Conservation (phyloP, 352 stramenopile genomes). For the Blastocystis sp. region DNA sequence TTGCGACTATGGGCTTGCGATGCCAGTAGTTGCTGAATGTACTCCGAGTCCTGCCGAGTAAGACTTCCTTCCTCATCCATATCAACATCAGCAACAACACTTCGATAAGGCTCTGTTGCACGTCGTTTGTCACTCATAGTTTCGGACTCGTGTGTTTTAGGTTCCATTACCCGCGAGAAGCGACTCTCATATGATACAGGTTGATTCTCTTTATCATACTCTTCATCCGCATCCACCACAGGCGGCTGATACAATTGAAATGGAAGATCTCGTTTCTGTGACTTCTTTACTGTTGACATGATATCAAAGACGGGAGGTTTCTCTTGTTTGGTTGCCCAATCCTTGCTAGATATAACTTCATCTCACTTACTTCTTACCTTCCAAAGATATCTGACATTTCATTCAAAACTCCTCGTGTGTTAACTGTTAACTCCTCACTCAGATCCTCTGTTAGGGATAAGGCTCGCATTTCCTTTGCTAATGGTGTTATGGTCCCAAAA, state of each 20-base stretch:
- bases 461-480: neutral
- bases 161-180: neutral
- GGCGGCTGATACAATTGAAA: constrained; percentile 17
- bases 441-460: neutral
- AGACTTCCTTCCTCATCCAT: constrained; percentile 37
- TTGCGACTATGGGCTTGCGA: constrained; percentile 18
- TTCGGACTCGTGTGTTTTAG: neutral
- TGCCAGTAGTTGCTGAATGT: constrained; percentile 43
- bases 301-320: constrained; percentile 36
- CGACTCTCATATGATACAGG: neutral
- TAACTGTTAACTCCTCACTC: constrained; percentile 24
- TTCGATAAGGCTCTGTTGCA: neutral
- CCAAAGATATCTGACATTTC: constrained; percentile 52
- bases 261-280: constrained; percentile 27
- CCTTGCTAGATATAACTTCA: constrained; percentile 9
- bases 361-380: neutral
- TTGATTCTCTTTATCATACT: constrained; percentile 25
- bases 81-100: constrained; percentile 26
- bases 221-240: neutral
- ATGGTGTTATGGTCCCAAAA: neutral
- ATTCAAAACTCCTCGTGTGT: constrained; percentile 44
- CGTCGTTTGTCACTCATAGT: neutral
- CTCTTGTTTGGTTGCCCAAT: constrained; percentile 32
- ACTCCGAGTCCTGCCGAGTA: constrained; percentile 1
- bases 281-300: constrained; percentile 50